Base-by-base conservation (phyloP, 1,284 basidiomycete species). In the Marasmius oreades region DNA sequence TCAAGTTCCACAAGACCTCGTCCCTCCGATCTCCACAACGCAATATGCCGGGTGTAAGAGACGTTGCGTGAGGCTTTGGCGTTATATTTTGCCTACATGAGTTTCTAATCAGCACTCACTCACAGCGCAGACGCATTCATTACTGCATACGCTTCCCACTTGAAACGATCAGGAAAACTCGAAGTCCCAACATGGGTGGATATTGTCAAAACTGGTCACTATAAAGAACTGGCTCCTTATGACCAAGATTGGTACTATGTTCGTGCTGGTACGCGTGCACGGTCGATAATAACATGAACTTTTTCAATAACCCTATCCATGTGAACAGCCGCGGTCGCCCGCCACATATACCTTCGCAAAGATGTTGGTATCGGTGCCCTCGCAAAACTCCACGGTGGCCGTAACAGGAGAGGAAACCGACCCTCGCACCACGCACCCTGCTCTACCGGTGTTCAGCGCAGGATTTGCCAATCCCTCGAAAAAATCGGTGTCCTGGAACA, bases 191-290 rank as follows among this genome's bases (percentile, higher is more conserved):
- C 88, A 76, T 99, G 97, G 97, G 96, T 95, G 61, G 96, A 99
- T 78, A 84, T 98, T 69, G 96, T 99, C 76, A 99, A 99, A 85
- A 99, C 96, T 60, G 97, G 94, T 72, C 78, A 91, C 62, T 96
- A 84, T 85, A 99, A 98, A 81, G 96, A 99, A 81, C 93, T 96
- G 63, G 95, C 95, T 55, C 96, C 96, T 58, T 98, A 98, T 79
- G 95, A 99, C 78, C 92, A 93, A 53, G 97, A 99, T 78, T 99
- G 96, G 96, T 99, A 88, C 86, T 99, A 99, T 80, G 84, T 97
- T 71, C 94, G 96, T 68, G 92, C 95, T 76, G 95, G 95, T 95
- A 70, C 69, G 86, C 70, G 16, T 7, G 6, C 20, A 42, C n/a
- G n/a, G 20, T 37, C 23, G 22, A 39, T 55, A 16, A 31, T 45